Conservation (phyloP, 2,329 filamentous ascomycete genomes). For the Aspergillus ochraceus region DNA sequence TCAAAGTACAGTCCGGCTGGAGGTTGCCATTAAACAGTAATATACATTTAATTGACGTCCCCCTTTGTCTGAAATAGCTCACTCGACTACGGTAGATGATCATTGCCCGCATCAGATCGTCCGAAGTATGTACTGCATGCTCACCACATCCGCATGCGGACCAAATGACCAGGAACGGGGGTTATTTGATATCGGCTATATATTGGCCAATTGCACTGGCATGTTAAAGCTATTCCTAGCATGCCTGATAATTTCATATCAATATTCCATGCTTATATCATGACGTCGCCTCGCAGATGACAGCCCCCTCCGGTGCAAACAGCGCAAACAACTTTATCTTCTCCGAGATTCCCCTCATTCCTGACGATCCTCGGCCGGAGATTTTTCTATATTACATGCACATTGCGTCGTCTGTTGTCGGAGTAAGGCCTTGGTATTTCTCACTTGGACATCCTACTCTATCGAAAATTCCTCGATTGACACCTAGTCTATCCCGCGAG, state of each 20-base stretch:
- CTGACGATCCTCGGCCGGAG: constrained; percentile 2
- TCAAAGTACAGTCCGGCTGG: too few species aligned
- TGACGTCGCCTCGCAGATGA: neutral
- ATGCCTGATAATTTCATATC: neutral
- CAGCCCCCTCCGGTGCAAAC: constrained; percentile 17
- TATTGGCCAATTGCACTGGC: neutral
- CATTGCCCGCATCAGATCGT: too few species aligned
- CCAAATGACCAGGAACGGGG: too few species aligned
- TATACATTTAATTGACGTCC: too few species aligned
- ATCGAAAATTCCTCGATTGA: neutral
- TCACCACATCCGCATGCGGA: neutral
- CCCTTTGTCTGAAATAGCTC: too few species aligned
- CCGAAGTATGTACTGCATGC: neutral
- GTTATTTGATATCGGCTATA: neutral
- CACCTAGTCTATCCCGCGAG: neutral
- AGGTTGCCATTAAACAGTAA: too few species aligned
- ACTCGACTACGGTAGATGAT: too few species aligned
- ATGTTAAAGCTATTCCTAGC: too few species aligned
- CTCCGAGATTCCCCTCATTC: constrained; percentile 9
- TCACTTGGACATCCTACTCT: neutral
- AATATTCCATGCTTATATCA: neutral
- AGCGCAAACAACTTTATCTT: constrained; percentile 16
- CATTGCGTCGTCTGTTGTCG: neutral
- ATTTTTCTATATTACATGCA: neutral
- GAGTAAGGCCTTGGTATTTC: neutral